phyloP scores from a whole-genome alignment of 108 stramenopile genomes.

The Cylindrotheca closterium region DNA sequence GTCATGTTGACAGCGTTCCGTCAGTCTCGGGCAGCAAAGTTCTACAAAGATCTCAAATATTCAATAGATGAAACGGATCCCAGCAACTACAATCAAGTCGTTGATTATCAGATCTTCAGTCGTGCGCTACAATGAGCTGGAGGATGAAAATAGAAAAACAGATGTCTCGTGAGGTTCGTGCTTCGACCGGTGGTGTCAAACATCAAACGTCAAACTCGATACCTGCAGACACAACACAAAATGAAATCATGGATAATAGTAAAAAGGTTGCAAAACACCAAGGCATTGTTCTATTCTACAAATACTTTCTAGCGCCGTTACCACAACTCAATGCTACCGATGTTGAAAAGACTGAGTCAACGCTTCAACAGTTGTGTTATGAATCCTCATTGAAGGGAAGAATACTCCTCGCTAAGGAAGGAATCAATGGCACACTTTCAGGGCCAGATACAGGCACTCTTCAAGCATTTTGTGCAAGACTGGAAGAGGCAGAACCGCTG shows the following conservation, averaged over 20 bases:
- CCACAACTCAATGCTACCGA: slow-evolving; percentile 16
- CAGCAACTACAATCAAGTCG: slow-evolving; percentile 47
- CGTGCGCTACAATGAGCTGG: slow-evolving; percentile 24
- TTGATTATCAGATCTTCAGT: slow-evolving; percentile 81
- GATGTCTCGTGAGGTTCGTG: too few species aligned
- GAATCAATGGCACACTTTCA: slow-evolving; percentile 78
- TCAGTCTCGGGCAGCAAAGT: slow-evolving; percentile 48
- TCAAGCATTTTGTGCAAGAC: neutral
- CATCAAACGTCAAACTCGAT: too few species aligned
- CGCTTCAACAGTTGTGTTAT: slow-evolving; percentile 39
- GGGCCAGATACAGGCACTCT: slow-evolving; percentile 16
- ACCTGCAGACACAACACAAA: too few species aligned
- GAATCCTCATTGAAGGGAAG: slow-evolving; percentile 50
- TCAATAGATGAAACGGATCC: slow-evolving; percentile 66
- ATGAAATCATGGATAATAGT: neutral
- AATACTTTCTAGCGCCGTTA: slow-evolving; percentile 53
- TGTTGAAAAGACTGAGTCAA: slow-evolving; percentile 18
- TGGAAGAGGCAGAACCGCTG: neutral
- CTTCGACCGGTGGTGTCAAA: too few species aligned
- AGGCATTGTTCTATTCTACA: slow-evolving; percentile 64
- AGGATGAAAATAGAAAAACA: neutral
- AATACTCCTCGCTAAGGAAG: slow-evolving; percentile 60
- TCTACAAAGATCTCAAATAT: slow-evolving; percentile 70
- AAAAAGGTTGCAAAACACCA: too few species aligned
- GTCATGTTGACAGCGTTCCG: slow-evolving; percentile 81